These are phyloP conservation scores for Chalciporus sp. DNA, from an alignment of 1,284 basidiomycete species.

Conservation along the genomic window DNA sequence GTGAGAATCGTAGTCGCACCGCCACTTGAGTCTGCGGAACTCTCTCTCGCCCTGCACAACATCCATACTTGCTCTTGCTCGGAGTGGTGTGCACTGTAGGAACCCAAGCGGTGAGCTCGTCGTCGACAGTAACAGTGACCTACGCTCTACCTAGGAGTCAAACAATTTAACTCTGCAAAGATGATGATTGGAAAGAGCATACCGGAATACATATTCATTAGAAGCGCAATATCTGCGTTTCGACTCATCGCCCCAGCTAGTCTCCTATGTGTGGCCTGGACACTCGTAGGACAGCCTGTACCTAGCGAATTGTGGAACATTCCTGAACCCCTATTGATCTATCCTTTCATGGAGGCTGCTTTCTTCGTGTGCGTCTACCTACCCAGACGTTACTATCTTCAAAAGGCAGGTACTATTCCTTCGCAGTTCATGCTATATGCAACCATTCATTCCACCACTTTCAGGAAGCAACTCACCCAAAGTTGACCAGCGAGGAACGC, in stretches of 20 bases:
- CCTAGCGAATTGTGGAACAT: conserved; percentile 1
- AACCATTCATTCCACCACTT: neutral
- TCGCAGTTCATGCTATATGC: neutral
- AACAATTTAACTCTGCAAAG: neutral
- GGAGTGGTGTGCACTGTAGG: no score
- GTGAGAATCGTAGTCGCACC: no score
- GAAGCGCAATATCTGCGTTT: conserved; percentile 46
- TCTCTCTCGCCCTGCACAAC: no score
- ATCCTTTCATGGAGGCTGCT: conserved; percentile 44
- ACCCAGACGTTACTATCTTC: conserved; percentile 46
- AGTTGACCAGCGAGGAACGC: conserved; percentile 45
- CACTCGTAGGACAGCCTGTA: conserved; percentile 4
- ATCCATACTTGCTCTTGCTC: no score
- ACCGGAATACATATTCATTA: conserved; percentile 59
- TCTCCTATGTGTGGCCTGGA: conserved; percentile 36
- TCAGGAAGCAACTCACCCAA: conserved; percentile 46
- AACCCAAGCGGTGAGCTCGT: no score
- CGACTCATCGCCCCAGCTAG: conserved; percentile 53
- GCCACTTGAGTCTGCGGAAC: no score
- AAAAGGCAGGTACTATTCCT: conserved; percentile 42
- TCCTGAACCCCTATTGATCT: conserved; percentile 25
- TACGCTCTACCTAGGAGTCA: neutral
- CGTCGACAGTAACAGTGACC: no score
- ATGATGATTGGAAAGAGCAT: conserved; percentile 48
- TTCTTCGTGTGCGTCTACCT: conserved; percentile 56